Evolutionary conservation across 202 grass and related monocot species (phyloP), one percentile per base, ranked within the genome.

Genomic region (Elaeis oleifera): DNA sequence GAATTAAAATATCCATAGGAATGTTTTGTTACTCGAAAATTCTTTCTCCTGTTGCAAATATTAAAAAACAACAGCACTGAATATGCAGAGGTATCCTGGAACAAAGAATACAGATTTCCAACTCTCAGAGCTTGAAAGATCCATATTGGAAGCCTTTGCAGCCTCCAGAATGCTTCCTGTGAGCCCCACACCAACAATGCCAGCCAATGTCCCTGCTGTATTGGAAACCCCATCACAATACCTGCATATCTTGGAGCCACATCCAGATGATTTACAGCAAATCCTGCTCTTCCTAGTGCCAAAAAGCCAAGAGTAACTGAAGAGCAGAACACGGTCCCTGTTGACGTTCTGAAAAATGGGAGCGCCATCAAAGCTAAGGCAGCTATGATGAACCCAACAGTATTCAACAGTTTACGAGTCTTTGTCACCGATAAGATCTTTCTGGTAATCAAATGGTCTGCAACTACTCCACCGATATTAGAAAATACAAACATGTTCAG

Each of bases 401-500:
- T 89, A 63, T 97, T 97, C 64, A 97, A 64, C 39, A 92, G 69
- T 65, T 92, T 97, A 44, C 88, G 90, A 49, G 92, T 97, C 74
- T 69, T 85, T 21, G 92, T 92, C 69, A 92, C 76, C 54, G 88
- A 92, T 50, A 97, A 77, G 18, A 92, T 81, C 77, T 58, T 82
- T 70, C 64, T 97, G 15, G 84, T 89, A 57, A 97, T 97, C 70
- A 92, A 81, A 25, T 86, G 58, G 75, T 92, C 92, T 25, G 92
- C 92, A 24, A 89, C 49, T 44, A 86, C 71, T 55, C 92, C 92
- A 65, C 88, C 92, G 0, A 92, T 89, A 65, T 97, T 97, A 49
- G 88, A 97, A 71, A 97, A 97, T 73, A 97, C 69, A 54, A 97
- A 89, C 94, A 97, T 97, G 77, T 85, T 91, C 28, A 97, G 74